These are phyloP conservation scores for Kodamaea restingae DNA, from an alignment of 805 yeast genomes.

Conservation along the genomic window DNA sequence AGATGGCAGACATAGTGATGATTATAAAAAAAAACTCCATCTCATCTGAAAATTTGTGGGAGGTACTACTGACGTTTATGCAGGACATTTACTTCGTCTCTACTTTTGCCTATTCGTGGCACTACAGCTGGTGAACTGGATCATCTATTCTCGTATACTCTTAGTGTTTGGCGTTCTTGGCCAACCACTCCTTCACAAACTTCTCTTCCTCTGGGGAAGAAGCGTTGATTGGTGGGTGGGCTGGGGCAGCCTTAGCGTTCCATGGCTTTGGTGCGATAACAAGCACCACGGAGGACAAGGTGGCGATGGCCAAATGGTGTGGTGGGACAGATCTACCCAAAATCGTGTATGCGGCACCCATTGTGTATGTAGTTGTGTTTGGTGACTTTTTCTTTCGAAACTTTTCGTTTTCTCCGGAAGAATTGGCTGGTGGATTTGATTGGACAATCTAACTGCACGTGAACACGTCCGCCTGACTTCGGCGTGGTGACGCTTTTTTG, in stretches of 20 bases:
- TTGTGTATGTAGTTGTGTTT: constrained; percentile 22
- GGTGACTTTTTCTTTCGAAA: constrained; percentile 4
- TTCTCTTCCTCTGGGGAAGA: constrained; percentile 84
- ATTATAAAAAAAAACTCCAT: constrained; percentile 2
- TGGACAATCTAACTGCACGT: constrained; percentile 4
- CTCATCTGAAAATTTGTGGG: constrained; percentile 7
- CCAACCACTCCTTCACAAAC: constrained; percentile 67
- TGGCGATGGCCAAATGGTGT: constrained; percentile 77
- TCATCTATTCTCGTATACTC: constrained; percentile 5
- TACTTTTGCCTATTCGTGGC: neutral
- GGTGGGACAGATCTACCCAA: constrained; percentile 83
- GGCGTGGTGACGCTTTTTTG: constrained; percentile 1
- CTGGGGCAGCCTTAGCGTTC: constrained; percentile 51
- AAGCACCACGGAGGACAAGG: constrained; percentile 65
- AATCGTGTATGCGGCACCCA: constrained; percentile 84
- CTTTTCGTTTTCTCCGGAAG: constrained; percentile 6
- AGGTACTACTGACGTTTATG: neutral
- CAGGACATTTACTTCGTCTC: neutral
- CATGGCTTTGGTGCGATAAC: constrained; percentile 72
- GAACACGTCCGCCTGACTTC: neutral
- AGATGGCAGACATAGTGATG: constrained; percentile 40
- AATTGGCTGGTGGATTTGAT: neutral
- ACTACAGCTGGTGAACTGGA: neutral
- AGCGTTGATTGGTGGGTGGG: constrained; percentile 69
- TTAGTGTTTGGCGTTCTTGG: constrained; percentile 39